These are phyloP conservation scores for Quercus lobata DNA, from an alignment of 331 rosid genomes.

Conservation along the genomic window DNA sequence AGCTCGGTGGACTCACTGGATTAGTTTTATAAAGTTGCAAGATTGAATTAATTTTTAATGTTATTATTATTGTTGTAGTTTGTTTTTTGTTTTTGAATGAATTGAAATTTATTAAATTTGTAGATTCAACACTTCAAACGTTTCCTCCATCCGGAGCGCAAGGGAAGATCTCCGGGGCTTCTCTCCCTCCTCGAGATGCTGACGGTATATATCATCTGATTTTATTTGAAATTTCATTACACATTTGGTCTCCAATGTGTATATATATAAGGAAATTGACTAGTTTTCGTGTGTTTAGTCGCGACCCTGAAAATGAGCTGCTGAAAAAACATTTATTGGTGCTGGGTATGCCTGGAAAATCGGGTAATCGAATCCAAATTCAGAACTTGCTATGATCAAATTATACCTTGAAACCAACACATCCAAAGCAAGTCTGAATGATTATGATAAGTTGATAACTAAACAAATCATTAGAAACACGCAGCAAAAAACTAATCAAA, in stretches of 20 bases:
- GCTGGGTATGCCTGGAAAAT: no score
- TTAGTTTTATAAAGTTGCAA: background rate
- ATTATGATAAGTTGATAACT: no score
- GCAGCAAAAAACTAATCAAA: no score
- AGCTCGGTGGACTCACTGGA: background rate
- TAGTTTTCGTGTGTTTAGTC: no score
- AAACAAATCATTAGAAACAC: no score
- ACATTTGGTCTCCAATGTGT: background rate
- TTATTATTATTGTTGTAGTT: background rate
- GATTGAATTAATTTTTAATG: background rate
- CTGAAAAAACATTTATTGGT: no score
- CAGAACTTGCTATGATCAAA: no score
- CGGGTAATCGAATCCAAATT: no score
- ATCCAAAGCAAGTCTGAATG: no score
- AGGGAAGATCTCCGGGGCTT: constrained; percentile 77
- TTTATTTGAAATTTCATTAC: background rate
- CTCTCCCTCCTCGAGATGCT: constrained; percentile 81
- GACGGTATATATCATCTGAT: constrained; percentile 47
- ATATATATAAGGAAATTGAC: background rate
- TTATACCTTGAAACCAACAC: no score
- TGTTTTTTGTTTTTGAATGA: background rate
- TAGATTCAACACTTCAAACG: constrained; percentile 80
- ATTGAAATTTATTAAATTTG: constrained; percentile 16
- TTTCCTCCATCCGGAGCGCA: constrained; percentile 84
- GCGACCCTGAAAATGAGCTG: no score